phyloP scores from a whole-genome alignment of 1,284 basidiomycete genomes.

The Fomitopsis betulina region DNA sequence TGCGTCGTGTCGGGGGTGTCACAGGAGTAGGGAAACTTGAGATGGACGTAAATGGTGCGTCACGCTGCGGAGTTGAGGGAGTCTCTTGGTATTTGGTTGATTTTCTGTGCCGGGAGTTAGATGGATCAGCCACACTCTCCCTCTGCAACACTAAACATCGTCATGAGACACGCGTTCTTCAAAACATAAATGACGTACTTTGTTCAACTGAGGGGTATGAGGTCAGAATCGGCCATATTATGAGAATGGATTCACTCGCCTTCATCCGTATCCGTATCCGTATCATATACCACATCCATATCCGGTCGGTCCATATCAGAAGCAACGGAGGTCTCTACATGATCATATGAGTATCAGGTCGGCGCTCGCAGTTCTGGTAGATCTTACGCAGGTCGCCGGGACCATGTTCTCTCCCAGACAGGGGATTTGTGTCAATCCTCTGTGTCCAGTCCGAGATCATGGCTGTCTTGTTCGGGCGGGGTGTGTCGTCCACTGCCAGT shows the following conservation, averaged over 20 bases:
- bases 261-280: background rate
- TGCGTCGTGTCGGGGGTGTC: constrained; percentile 7
- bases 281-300: background rate
- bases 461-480: too few species aligned
- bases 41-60: constrained; percentile 9
- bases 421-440: too few species aligned
- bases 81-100: constrained; percentile 9
- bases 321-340: background rate
- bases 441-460: too few species aligned
- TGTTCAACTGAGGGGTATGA: background rate
- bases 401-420: too few species aligned
- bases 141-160: constrained; percentile 4
- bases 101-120: constrained; percentile 1
- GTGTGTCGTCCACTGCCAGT: too few species aligned
- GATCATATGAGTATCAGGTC: too few species aligned
- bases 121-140: constrained; percentile 9
- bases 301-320: background rate
- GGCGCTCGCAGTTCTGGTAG: too few species aligned
- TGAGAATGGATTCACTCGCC: background rate
- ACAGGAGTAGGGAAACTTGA: constrained; percentile 3
- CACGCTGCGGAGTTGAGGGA: constrained; percentile 4
- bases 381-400: too few species aligned
- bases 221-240: background rate
- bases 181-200: background rate
- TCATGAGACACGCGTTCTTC: background rate